These are phyloP conservation scores for Anacardium occidentale DNA, from an alignment of 345 rosid genomes.

Conservation along the genomic window DNA sequence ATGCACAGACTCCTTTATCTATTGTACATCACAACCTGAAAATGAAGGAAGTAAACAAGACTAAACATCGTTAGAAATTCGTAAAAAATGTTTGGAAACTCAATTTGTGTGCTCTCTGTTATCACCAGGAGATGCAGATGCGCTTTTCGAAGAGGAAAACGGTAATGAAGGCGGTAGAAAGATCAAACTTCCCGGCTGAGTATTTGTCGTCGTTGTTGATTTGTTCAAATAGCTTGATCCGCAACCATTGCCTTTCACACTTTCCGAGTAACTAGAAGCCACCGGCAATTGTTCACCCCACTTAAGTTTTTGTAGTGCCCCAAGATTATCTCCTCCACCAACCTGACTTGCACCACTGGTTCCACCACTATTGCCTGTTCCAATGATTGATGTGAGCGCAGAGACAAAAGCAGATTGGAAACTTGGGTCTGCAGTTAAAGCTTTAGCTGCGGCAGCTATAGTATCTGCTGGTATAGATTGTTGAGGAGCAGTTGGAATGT, in stretches of 20 bases:
- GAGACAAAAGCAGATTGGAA: constrained; percentile 74
- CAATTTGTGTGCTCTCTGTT: constrained; percentile 26
- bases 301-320: constrained; percentile 9
- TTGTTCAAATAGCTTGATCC: constrained; percentile 25
- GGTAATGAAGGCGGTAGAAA: constrained; percentile 39
- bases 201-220: constrained; percentile 18
- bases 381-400: constrained; percentile 73
- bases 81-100: background rate
- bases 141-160: constrained; percentile 33
- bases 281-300: constrained; percentile 13
- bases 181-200: constrained; percentile 33
- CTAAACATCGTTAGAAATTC: background rate
- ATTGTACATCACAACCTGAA: background rate
- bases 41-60: background rate
- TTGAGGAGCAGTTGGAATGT: constrained; percentile 20
- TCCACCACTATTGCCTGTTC: constrained; percentile 11
- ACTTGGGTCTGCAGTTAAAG: constrained; percentile 72
- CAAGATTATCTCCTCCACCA: constrained; percentile 16
- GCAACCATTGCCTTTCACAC: constrained; percentile 11
- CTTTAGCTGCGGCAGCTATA: constrained; percentile 63
- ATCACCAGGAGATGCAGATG: constrained; percentile 37
- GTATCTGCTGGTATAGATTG: constrained; percentile 37
- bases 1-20: constrained; percentile 1
- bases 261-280: constrained; percentile 7
- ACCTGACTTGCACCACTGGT: background rate